phyloP scores from a whole-genome alignment of 345 rosid genomes.

The Durio zibethinus region DNA sequence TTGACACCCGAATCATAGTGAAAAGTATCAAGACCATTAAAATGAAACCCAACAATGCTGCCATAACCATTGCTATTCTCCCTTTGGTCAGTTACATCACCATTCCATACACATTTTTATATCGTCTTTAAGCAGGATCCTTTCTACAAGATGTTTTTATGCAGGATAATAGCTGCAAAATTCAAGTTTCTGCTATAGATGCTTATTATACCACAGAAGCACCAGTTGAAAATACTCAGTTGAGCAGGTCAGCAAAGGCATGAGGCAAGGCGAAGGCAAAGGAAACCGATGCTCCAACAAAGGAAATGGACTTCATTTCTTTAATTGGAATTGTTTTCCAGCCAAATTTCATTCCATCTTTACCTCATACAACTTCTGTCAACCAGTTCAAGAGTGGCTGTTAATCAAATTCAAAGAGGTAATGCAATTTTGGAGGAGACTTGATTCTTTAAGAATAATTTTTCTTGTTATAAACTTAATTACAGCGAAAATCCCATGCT shows the following conservation, averaged over 20 bases:
- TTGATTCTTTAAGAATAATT: neutral
- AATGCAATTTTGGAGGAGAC: neutral
- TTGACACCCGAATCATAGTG: neutral
- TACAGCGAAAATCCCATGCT: neutral
- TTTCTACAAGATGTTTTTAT: neutral
- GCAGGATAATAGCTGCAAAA: neutral
- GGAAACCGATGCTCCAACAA: neutral
- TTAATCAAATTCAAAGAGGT: neutral
- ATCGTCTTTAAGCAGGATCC: neutral
- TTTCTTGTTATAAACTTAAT: neutral
- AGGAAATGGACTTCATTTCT: neutral
- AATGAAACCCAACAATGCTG: neutral
- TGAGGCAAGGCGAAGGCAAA: neutral
- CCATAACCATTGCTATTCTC: neutral
- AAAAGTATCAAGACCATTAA: neutral
- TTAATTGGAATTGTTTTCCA: neutral
- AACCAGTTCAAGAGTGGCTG: neutral
- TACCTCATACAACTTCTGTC: neutral
- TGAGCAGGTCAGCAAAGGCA: neutral
- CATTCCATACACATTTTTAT: neutral
- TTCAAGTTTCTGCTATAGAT: neutral
- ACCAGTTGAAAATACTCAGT: neutral
- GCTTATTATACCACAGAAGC: neutral
- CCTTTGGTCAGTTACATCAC: neutral
- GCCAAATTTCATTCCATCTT: neutral